Evolutionary conservation across 1,139 yeast genomes (phyloP).

Genomic region (Yamadazyma dushanensis): DNA sequence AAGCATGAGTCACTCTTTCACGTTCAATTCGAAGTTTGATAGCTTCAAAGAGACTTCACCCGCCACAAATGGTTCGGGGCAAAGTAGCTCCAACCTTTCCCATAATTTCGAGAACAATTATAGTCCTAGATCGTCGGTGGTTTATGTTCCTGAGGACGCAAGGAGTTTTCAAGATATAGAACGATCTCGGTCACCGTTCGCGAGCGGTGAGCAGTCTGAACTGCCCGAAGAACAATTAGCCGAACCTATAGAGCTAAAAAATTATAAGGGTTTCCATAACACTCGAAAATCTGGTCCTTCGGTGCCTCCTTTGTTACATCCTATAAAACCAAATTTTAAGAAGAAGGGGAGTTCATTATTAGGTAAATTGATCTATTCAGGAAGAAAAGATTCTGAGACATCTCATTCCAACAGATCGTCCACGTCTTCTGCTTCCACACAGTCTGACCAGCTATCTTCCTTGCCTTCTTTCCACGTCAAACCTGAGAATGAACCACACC

Average conservation of each 20-base stretch:
- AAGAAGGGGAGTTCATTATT: constrained; percentile 45
- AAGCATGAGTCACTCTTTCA: constrained; percentile 12
- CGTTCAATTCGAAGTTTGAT: constrained; percentile 14
- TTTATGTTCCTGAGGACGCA: constrained; percentile 17
- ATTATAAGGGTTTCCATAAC: constrained; percentile 53
- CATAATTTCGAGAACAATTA: constrained; percentile 17
- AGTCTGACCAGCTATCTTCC: constrained; percentile 5
- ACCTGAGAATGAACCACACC: constrained; percentile 2
- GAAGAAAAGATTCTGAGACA: constrained; percentile 38
- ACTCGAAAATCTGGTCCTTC: constrained; percentile 33
- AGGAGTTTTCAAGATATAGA: background rate
- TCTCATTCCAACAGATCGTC: constrained; percentile 8
- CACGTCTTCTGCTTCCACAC: constrained; percentile 1
- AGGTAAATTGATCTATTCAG: constrained; percentile 49
- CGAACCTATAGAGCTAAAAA: constrained; percentile 16
- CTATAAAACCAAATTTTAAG: constrained; percentile 50
- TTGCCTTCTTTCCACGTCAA: constrained; percentile 7
- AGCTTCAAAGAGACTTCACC: constrained; percentile 10
- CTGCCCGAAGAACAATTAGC: background rate
- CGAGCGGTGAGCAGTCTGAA: background rate
- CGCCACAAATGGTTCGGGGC: background rate
- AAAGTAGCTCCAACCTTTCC: background rate
- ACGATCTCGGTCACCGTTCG: background rate
- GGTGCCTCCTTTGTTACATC: constrained; percentile 51
- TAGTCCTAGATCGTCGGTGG: constrained; percentile 29